Conservation (phyloP, 1,284 basidiomycete genomes). For the Austroboletus novae-zelandiae region DNA sequence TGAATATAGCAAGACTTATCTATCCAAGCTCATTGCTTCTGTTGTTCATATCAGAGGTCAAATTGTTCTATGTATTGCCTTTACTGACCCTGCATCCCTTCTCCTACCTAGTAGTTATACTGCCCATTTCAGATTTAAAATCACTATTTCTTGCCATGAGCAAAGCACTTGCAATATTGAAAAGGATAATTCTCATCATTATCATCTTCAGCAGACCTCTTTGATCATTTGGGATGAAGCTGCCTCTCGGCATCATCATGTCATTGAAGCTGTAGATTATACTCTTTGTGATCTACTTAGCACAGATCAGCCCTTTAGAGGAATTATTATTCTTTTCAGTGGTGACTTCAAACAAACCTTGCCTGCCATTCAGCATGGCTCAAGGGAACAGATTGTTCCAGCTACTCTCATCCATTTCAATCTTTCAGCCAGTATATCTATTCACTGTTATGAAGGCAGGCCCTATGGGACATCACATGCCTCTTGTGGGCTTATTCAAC, state of each 20-base stretch:
- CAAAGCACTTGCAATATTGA: conserved; percentile 33
- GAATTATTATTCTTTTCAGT: conserved; percentile 35
- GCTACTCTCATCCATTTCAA: conserved; percentile 32
- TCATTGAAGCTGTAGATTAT: conserved; percentile 35
- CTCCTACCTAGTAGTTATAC: conserved; percentile 12
- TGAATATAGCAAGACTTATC: conserved; percentile 49
- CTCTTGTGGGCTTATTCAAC: no score
- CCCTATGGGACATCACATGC: no score
- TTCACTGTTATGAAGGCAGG: no score
- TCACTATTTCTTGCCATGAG: conserved; percentile 25
- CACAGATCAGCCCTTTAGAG: conserved; percentile 34
- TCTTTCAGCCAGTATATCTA: conserved; percentile 35
- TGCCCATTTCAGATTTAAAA: conserved; percentile 12
- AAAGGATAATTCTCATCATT: not conserved
- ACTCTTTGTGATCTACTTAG: conserved; percentile 28
- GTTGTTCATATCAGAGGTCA: conserved; percentile 26
- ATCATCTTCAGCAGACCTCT: not conserved
- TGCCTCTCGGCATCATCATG: conserved; percentile 33
- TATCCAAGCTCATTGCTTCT: conserved; percentile 40
- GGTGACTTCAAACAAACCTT: conserved; percentile 40
- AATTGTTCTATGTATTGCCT: conserved; percentile 35
- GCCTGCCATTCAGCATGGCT: conserved; percentile 31
- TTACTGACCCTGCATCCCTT: conserved; percentile 21
- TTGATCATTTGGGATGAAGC: conserved; percentile 41
- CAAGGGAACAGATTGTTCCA: conserved; percentile 38